Base-by-base conservation (phyloP, 1,284 basidiomycete species). In the Agroathelia rolfsii region DNA sequence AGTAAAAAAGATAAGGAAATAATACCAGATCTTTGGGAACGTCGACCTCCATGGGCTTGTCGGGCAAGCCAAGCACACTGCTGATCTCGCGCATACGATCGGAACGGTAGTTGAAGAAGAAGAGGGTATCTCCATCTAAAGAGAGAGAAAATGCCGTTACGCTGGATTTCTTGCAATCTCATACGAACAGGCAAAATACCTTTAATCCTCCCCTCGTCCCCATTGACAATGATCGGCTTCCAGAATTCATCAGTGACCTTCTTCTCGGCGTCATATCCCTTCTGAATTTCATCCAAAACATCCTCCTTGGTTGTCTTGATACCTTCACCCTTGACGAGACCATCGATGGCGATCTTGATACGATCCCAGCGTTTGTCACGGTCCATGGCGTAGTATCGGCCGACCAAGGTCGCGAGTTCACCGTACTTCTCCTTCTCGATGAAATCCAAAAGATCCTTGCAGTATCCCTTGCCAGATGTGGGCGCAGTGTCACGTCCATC, bases 71-170 rank as follows among this genome's bases (percentile, higher is more conserved):
- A 32, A 93, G 72, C 3, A 93, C 73, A n/a, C 72, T 62, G 10
- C 62, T 69, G 41, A 93, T 78, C 59, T 94, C 89, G 29, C 89
- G 76, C 81, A 94, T 88, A 39, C 89, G 79, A 57, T 94, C 89
- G 2, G 88, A 90, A 41, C 89, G 81, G 58, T 93, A 93, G 66
- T 94, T 94, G 76, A 92, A 94, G 61, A 85, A 79, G 71, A 90
- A 93, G 6, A 93, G 49, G 0, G 88, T 90, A 53, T 92, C 88
- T 30, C 56, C 58, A 20, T 78, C 76, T 66, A 32, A 9, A 26
- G 32, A 22, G 12, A 17, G 8, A 18, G 23, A 8, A 34, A n/a
- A 30, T 24, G 38, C 19, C 26, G 35, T 14, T 32, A 43, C 20
- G 57, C 25, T 30, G 19, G 9, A 28, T 23, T 9, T 7, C 4